These are phyloP conservation scores for Prunus fruticosa DNA, from an alignment of 306 rosid genomes.

Conservation along the genomic window DNA sequence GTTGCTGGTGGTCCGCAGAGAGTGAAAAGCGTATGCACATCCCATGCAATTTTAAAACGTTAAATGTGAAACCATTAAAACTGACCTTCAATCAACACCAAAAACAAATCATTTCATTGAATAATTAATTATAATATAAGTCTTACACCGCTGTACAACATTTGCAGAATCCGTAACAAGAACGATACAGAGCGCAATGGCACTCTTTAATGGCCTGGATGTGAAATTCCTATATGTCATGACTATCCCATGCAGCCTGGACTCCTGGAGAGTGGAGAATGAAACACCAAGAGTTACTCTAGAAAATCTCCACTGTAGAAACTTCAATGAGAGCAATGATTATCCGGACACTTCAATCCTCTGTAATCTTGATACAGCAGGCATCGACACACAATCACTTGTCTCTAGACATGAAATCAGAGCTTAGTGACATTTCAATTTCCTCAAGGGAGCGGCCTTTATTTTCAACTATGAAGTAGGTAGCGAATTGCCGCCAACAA, in stretches of 20 bases:
- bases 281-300: background rate
- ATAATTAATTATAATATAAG: background rate
- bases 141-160: background rate
- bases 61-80: background rate
- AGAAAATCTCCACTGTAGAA: background rate
- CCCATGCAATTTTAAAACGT: background rate
- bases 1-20: background rate
- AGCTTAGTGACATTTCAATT: conserved; percentile 63
- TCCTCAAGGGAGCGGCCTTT: conserved; percentile 88
- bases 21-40: background rate
- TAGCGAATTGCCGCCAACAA: conserved; percentile 68
- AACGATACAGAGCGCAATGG: background rate
- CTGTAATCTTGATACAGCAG: background rate
- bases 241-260: background rate
- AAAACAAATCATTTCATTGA: background rate
- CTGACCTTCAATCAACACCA: background rate
- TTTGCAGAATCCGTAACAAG: background rate
- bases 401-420: conserved; percentile 36
- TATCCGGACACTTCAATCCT: background rate
- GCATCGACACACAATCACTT: conserved; percentile 2
- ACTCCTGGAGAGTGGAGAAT: background rate
- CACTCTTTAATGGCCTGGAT: background rate
- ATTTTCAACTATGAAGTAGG: conserved; percentile 68
- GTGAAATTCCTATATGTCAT: background rate
- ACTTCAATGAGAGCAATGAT: background rate